Conservation (phyloP, 345 rosid genomes). For the Aurinia saxatilis region DNA sequence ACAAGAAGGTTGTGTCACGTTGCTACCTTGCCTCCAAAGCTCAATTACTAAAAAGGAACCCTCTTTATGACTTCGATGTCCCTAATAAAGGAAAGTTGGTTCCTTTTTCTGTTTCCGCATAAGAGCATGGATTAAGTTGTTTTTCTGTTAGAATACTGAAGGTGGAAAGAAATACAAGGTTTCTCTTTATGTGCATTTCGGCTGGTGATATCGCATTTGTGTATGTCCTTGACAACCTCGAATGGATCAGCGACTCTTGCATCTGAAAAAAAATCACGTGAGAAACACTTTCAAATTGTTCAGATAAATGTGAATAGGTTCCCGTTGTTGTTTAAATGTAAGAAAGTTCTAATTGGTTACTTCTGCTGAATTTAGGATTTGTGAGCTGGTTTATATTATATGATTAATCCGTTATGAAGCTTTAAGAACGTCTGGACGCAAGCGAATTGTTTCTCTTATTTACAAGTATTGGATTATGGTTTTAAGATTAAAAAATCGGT, state of each 20-base stretch:
- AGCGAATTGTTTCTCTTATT: too few species aligned
- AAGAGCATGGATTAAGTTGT: neutral
- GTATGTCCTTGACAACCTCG: constrained; percentile 61
- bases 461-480: too few species aligned
- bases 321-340: neutral
- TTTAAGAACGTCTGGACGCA: too few species aligned
- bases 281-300: constrained; percentile 19
- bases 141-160: constrained; percentile 55
- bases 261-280: constrained; percentile 54
- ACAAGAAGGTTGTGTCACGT: constrained; percentile 57
- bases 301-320: neutral
- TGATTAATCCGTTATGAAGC: too few species aligned
- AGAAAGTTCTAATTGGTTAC: neutral
- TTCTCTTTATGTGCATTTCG: constrained; percentile 63
- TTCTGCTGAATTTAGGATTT: too few species aligned
- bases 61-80: constrained; percentile 81
- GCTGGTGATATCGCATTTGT: constrained; percentile 46
- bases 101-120: constrained; percentile 97
- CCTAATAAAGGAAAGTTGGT: constrained; percentile 90
- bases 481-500: too few species aligned
- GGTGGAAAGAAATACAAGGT: constrained; percentile 73
- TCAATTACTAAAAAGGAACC: constrained; percentile 85
- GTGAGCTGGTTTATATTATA: too few species aligned
- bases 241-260: constrained; percentile 56
- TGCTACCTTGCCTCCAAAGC: constrained; percentile 68